These are phyloP conservation scores for Magnolia sinica DNA, from an alignment of 164 flowering plant species.

Conservation along the genomic window DNA sequence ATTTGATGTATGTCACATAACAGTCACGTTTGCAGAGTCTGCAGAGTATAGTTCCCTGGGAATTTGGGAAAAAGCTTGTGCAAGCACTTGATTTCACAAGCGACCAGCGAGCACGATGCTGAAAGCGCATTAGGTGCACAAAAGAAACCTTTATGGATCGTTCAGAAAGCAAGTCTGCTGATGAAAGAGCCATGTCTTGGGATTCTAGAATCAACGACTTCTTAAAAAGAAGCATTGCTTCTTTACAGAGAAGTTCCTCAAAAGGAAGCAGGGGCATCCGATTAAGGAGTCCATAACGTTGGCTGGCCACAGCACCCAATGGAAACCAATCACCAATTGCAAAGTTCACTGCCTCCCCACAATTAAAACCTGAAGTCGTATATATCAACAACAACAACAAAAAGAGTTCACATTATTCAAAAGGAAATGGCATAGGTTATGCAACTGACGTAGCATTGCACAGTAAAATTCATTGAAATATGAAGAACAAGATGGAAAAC, in stretches of 20 bases:
- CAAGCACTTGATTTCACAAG: conserved; percentile 50
- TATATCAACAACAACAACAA: neutral
- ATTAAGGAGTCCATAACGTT: conserved; percentile 79
- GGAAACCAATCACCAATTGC: conserved; percentile 97
- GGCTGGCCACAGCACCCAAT: conserved; percentile 81
- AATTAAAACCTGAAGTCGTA: conserved; percentile 69
- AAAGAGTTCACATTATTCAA: too few species aligned
- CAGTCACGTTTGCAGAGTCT: conserved; percentile 92
- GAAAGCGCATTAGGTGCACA: conserved; percentile 76
- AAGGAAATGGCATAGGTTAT: neutral
- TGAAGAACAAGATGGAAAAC: neutral
- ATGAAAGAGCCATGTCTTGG: conserved; percentile 26
- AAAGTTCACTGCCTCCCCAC: conserved; percentile 99
- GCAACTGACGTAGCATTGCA: neutral
- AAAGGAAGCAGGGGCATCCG: conserved; percentile 87
- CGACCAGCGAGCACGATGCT: conserved; percentile 83
- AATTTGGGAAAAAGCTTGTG: conserved; percentile 30
- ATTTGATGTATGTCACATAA: conserved; percentile 68
- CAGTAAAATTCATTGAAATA: neutral
- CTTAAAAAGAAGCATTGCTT: conserved; percentile 67
- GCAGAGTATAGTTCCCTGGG: conserved; percentile 76
- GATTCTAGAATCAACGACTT: conserved; percentile 20
- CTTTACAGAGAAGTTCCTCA: conserved; percentile 93
- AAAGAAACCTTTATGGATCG: conserved; percentile 57
- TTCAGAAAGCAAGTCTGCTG: conserved; percentile 43